Base-by-base conservation (phyloP, 169 alveolate genomes). In the Theileria annulata region DNA sequence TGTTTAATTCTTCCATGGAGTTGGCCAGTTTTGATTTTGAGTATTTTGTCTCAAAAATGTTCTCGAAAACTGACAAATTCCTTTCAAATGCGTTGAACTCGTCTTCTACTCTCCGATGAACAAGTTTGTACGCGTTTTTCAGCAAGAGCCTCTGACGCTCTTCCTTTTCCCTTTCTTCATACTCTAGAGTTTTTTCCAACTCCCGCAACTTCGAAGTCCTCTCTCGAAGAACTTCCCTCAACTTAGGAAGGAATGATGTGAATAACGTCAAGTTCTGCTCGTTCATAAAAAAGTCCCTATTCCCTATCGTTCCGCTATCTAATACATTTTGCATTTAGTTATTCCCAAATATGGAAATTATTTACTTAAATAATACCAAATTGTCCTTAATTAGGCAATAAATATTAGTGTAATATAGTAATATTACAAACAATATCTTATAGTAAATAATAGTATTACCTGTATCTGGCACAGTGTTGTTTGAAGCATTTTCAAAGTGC, bases 231-330 rank as follows among this genome's bases (percentile, higher is more conserved):
- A 67, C 27, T n/a, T 17, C 60, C 51, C 31, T 58, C 59, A 71
- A 27, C 31, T 54, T 71, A 9, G 79, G 79, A 2, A 71, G 54
- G 47, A 71, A 56, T 15, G 79, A 42, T 3, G 51, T 71, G 28
- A 71, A 71, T 8, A 71, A 9, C 19, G 31, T 60, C 23, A 71
- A 8, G 31, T 71, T 71, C 33, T 58, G 58, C 23, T 71, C 67
- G 49, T 58, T 71, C 15, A 71, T 25, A 10, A 71, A 71, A 56
- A 71, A 71, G 4, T 71, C 74, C 30, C 79, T 31, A 25, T 71
- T 71, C 27, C 21, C 19, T 9, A 9, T 23, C 31, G 79, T 19
- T 10, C 17, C 63, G 8, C 33, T 25, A 58, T 58, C 33, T 25
- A 58, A 4, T 4, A 58, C 3, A 25, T 58, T 25, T 58, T 58